A percentile compares a stretch with the other conserved stretches of the same genome.
These are phyloP conservation scores for Lunasporangiospora selenospora DNA, from an alignment of 192 early-diverging fungal species.

Conservation along the genomic window DNA sequence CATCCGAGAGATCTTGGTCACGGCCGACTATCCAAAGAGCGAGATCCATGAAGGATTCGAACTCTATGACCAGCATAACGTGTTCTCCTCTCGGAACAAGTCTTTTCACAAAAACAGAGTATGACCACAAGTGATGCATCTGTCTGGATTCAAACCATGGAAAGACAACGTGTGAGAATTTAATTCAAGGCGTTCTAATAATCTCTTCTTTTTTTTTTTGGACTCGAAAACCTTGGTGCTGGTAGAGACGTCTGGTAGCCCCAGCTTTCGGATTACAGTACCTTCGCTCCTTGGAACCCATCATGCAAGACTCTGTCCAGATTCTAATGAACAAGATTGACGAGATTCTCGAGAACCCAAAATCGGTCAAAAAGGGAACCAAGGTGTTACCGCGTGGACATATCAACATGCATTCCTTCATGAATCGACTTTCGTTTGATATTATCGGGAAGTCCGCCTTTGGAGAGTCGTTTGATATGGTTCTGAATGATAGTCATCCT, in stretches of 20 bases:
- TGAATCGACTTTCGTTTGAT: constrained; percentile 47
- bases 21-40: constrained; percentile 24
- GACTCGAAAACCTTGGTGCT: no score
- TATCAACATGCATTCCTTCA: constrained; percentile 27
- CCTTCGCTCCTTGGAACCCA: constrained; percentile 51
- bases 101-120: constrained; percentile 37
- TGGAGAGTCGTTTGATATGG: constrained; percentile 57
- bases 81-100: constrained; percentile 33
- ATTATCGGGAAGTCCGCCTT: constrained; percentile 61
- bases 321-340: constrained; percentile 43
- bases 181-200: no score
- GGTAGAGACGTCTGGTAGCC: constrained; percentile 57
- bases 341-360: constrained; percentile 32
- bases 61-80: constrained; percentile 20
- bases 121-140: no score
- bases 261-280: constrained; percentile 65
- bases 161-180: no score
- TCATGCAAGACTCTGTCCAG: constrained; percentile 38
- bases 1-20: constrained; percentile 23
- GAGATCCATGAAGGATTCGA: constrained; percentile 28
- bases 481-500: constrained; percentile 55
- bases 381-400: constrained; percentile 29
- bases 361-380: constrained; percentile 30
- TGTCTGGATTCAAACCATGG: no score
- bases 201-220: no score